Base-by-base conservation (phyloP, 2,329 filamentous ascomycete genomes). In the Colletotrichum somersetense region DNA sequence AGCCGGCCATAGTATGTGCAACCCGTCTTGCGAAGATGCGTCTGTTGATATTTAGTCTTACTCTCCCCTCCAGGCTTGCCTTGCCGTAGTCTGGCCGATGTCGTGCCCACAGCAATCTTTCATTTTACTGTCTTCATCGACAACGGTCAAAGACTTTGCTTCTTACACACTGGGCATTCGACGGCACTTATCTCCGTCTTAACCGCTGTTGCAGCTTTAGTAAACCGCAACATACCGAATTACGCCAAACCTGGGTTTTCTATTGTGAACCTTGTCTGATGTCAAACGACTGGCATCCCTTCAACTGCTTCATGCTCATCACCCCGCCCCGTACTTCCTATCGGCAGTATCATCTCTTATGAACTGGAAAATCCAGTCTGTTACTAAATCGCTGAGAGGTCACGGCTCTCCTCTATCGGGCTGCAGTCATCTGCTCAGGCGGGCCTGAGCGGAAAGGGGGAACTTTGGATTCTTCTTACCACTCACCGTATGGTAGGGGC, bases 41-140 rank as follows among this genome's bases (percentile, higher is more conserved):
- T 44, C 38, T 65, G 61, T 46, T 61, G 69, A 72, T 66, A 69
- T 61, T 65, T 61, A 59, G 70, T 65, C 66, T 65, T 59, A 59
- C 46, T 59, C 18, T 42, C 56, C 53, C 66, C 61, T 61, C 42
- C 30, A 50, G 53, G 53, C 42, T 55, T 64, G 5, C 62, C 18
- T 12, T 40, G 10, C 30, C 40, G 23, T 50, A 30, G 42, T 40
- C 42, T 14, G 23, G 62, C 58, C 50, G 26, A 23, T 42, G 30
- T 64, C 20, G 30, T 46, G 7, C 35, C 11, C 20, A 63, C 30
- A 30, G 26, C 58, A n/a, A 52, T 18, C 26, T 56, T 56, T 3
- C 3, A 26, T 20, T 62, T 23, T 12, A 35, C 46, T 14, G 16
- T 12, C 3, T 62, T 20, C 38, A 38, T 33, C 12, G 26, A 23